Evolutionary conservation across 2,329 filamentous ascomycete genomes (phyloP).

Genomic region (Dissoconium aciculare): DNA sequence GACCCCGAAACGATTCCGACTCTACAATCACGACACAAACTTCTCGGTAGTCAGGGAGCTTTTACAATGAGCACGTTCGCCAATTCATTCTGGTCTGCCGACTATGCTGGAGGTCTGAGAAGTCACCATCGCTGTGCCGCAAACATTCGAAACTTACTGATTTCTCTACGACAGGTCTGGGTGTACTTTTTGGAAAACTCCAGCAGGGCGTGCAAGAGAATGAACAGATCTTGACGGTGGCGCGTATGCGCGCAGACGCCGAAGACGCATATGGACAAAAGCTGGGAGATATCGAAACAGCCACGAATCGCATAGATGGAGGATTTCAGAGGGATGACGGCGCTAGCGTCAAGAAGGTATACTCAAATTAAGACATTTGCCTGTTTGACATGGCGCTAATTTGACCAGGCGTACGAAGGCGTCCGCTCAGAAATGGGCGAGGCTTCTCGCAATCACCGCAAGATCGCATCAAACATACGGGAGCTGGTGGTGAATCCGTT

Average conservation of each 20-base stretch:
- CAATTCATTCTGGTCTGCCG: slow-evolving; percentile 93
- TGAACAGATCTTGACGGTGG: slow-evolving; percentile 80
- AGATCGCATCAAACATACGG: slow-evolving; percentile 90
- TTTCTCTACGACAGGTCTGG: slow-evolving; percentile 44
- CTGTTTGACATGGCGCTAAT: too few relatives aligned
- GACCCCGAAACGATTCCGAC: too few relatives aligned
- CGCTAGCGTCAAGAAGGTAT: slow-evolving; percentile 88
- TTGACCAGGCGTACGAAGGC: slow-evolving; percentile 70
- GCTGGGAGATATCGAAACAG: slow-evolving; percentile 65
- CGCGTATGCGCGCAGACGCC: slow-evolving; percentile 86
- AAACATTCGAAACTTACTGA: slow-evolving; percentile 4
- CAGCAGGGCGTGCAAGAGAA: slow-evolving; percentile 94
- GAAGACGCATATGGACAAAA: slow-evolving; percentile 78
- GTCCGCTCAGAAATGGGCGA: slow-evolving; percentile 86
- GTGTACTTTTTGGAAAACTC: slow-evolving; percentile 88
- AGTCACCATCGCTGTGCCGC: slow-evolving; percentile 4
- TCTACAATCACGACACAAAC: too few relatives aligned
- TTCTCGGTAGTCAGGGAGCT: too few relatives aligned
- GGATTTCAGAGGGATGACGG: slow-evolving; percentile 88
- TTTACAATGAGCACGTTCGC: slow-evolving; percentile 73
- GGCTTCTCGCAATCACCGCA: slow-evolving; percentile 75
- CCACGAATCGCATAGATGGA: slow-evolving; percentile 64
- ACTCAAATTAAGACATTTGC: too few relatives aligned
- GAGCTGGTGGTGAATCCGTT: slow-evolving; percentile 93
- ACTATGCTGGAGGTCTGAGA: slow-evolving; percentile 76